These are phyloP conservation scores for Phytophthora pisi DNA, from an alignment of 352 stramenopile species.

Conservation along the genomic window DNA sequence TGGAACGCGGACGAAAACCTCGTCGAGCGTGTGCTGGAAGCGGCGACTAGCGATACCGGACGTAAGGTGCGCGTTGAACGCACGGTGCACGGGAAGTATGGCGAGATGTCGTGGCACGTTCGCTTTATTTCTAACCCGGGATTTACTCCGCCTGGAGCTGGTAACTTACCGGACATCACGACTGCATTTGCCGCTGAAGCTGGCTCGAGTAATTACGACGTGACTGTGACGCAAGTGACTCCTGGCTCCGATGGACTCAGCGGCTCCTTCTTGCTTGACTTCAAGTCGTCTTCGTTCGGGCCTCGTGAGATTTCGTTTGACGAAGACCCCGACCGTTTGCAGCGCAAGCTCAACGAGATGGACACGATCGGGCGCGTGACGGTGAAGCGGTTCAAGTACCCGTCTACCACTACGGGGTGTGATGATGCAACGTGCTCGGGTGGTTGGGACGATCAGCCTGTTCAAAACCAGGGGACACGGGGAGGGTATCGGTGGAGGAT, in stretches of 20 bases:
- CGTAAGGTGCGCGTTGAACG: slow-evolving; percentile 87
- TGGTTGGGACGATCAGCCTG: slow-evolving; percentile 91
- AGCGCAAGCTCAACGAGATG: slow-evolving; percentile 96
- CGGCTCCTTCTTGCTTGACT: slow-evolving; percentile 92
- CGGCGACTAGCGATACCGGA: slow-evolving; percentile 38
- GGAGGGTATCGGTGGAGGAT: slow-evolving; percentile 86
- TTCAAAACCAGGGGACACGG: slow-evolving; percentile 73
- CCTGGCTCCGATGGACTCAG: slow-evolving; percentile 88
- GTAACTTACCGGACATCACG: slow-evolving; percentile 83
- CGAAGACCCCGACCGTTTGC: slow-evolving; percentile 82
- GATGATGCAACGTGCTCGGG: slow-evolving; percentile 63
- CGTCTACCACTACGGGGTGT: slow-evolving; percentile 69
- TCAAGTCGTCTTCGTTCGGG: slow-evolving; percentile 70
- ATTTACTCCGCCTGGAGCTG: slow-evolving; percentile 91
- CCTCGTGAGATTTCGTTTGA: slow-evolving; percentile 86
- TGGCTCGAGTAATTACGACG: slow-evolving; percentile 5
- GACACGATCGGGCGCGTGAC: slow-evolving; percentile 92
- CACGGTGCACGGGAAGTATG: slow-evolving; percentile 94
- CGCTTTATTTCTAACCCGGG: slow-evolving; percentile 93
- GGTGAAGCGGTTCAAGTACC: slow-evolving; percentile 91
- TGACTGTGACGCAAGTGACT: slow-evolving; percentile 88
- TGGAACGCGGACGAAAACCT: slow-evolving; percentile 76
- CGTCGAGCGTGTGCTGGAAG: slow-evolving; percentile 62
- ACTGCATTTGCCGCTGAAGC: slow-evolving; percentile 43
- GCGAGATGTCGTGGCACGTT: slow-evolving; percentile 93